Evolutionary conservation across 2,329 filamentous ascomycete genomes (phyloP).

Genomic region (Alternaria hordeiaustralica): DNA sequence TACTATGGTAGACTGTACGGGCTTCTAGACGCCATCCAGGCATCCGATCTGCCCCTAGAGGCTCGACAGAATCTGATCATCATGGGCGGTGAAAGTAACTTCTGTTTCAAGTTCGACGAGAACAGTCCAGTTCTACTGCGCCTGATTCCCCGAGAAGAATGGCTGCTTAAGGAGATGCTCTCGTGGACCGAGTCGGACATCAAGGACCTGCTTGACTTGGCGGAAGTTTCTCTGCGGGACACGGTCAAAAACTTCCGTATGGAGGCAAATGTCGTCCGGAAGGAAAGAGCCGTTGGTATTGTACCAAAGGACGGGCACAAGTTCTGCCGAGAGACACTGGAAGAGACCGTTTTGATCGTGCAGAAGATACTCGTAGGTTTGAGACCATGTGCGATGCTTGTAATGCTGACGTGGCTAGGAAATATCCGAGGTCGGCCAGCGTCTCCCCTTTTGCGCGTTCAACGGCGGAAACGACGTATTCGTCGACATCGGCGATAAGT

Average conservation of each 20-base stretch:
- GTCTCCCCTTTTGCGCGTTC: slow-evolving; percentile 93
- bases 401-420: slow-evolving; percentile 57
- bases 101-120: slow-evolving; percentile 81
- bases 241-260: slow-evolving; percentile 81
- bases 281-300: slow-evolving; percentile 72
- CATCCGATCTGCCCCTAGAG: slow-evolving; percentile 65
- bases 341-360: slow-evolving; percentile 93
- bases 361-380: slow-evolving; percentile 75
- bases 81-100: slow-evolving; percentile 96
- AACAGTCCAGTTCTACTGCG: slow-evolving; percentile 70
- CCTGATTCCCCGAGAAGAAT: slow-evolving; percentile 68
- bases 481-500: slow-evolving; percentile 98
- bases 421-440: slow-evolving; percentile 70
- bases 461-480: slow-evolving; percentile 97
- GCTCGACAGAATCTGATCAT: slow-evolving; percentile 84
- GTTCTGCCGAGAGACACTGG: slow-evolving; percentile 85
- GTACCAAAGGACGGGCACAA: slow-evolving; percentile 64
- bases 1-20: slow-evolving; percentile 90
- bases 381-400: not conserved
- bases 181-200: slow-evolving; percentile 81
- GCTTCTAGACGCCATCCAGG: slow-evolving; percentile 78
- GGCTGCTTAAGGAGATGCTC: slow-evolving; percentile 80
- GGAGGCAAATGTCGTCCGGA: slow-evolving; percentile 80
- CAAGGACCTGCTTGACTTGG: slow-evolving; percentile 80
- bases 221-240: slow-evolving; percentile 81